These are phyloP conservation scores for Malus sieversii DNA, from an alignment of 306 rosid species.

Conservation along the genomic window DNA sequence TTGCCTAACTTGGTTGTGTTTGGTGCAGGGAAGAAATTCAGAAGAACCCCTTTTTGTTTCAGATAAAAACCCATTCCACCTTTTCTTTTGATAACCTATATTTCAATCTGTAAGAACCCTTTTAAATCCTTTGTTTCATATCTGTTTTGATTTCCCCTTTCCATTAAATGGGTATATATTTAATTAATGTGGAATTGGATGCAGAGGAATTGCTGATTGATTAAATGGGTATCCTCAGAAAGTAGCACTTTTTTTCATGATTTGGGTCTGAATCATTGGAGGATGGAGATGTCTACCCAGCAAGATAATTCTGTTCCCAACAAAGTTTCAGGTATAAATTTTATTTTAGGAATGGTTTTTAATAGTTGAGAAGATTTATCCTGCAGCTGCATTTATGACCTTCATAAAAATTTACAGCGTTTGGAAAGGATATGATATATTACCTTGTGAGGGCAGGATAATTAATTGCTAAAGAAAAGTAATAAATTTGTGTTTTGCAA, in stretches of 20 bases:
- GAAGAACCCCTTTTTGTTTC: neutral
- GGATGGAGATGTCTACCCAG: conserved; percentile 42
- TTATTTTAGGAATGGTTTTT: neutral
- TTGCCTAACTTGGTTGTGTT: neutral
- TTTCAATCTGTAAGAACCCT: conserved; percentile 21
- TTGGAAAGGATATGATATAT: neutral
- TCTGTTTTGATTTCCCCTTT: neutral
- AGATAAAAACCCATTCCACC: neutral
- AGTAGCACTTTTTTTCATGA: conserved; percentile 25
- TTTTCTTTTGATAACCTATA: neutral
- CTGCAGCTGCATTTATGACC: neutral
- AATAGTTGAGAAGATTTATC: neutral
- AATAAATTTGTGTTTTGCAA: neutral
- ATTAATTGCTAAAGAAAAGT: neutral
- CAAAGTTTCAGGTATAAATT: conserved; percentile 38
- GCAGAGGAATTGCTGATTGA: conserved; percentile 22
- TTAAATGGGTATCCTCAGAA: conserved; percentile 33
- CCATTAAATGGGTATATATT: neutral
- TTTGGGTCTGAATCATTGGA: conserved; percentile 32
- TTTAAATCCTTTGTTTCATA: neutral
- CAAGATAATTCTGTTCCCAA: conserved; percentile 30
- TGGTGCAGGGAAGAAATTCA: conserved; percentile 8
- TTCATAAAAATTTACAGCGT: neutral
- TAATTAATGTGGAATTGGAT: neutral
- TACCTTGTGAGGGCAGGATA: too few species aligned